Percentiles rank a stretch among this genome's conserved stretches.
Conservation (phyloP, 768 basidiomycete genomes). For the Pulveroboletus sp. region DNA sequence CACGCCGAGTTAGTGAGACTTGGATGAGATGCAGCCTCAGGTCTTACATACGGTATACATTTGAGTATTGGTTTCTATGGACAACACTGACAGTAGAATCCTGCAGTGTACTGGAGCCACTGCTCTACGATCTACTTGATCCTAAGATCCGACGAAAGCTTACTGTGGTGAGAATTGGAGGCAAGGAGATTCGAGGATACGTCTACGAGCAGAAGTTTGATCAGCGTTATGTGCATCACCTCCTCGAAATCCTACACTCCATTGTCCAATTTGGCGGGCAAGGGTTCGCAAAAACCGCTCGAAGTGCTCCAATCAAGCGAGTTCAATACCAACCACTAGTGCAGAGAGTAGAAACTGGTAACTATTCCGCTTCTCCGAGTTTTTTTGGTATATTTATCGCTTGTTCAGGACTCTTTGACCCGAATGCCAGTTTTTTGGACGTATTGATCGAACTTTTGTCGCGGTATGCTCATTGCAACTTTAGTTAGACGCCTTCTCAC, state of each 20-base stretch:
- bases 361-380: constrained; percentile 9
- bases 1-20: constrained; percentile 82
- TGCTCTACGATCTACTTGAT: constrained; percentile 73
- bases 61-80: not conserved
- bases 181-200: constrained; percentile 62
- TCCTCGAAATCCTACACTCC: constrained; percentile 72
- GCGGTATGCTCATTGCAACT: constrained; percentile 52
- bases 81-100: not conserved
- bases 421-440: constrained; percentile 72
- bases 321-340: constrained; percentile 61
- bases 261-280: constrained; percentile 86
- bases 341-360: constrained; percentile 59
- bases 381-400: constrained; percentile 5
- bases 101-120: constrained; percentile 81
- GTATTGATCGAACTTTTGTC: constrained; percentile 67
- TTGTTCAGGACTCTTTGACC: constrained; percentile 34
- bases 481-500: not conserved
- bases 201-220: constrained; percentile 74
- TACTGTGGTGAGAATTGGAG: constrained; percentile 48
- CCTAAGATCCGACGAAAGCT: constrained; percentile 55
- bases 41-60: constrained; percentile 75
- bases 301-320: constrained; percentile 56
- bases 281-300: constrained; percentile 74
- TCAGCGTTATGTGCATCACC: constrained; percentile 63
- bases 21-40: constrained; percentile 96